Conservation (phyloP, 2,329 filamentous ascomycete species). For the Sordariomycetes sp. region DNA sequence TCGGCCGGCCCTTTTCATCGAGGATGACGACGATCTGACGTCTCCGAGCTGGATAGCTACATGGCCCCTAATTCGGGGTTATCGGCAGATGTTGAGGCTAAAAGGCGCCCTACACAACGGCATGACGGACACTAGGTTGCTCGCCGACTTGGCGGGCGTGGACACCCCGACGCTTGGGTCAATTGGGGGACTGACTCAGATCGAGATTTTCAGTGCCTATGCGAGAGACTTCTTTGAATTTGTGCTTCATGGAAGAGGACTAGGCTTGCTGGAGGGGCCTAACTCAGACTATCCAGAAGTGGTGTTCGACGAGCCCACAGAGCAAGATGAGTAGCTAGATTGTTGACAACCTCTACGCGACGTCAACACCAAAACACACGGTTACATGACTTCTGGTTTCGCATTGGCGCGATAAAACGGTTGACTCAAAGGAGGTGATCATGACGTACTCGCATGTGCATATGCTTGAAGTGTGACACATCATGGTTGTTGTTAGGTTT, state of each 20-base stretch:
- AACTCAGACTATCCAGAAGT: constrained; percentile 3
- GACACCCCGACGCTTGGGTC: constrained; percentile 1
- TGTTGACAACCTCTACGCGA: too few relatives aligned
- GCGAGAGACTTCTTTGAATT: constrained; percentile 4
- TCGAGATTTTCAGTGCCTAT: constrained; percentile 1
- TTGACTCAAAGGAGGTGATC: too few relatives aligned
- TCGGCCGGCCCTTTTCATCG: constrained; percentile 1
- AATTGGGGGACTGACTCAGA: constrained; percentile 1
- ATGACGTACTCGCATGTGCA: too few relatives aligned
- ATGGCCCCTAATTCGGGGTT: constrained; percentile 2
- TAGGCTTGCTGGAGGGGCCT: constrained; percentile 1
- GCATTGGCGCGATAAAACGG: too few relatives aligned
- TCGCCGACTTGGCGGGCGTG: constrained; percentile 2
- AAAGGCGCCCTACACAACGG: constrained; percentile 2
- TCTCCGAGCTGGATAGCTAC: constrained; percentile 1
- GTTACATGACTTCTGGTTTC: too few relatives aligned
- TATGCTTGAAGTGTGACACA: too few relatives aligned
- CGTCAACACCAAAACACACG: too few relatives aligned
- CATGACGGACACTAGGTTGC: constrained; percentile 1
- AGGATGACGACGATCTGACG: background rate
- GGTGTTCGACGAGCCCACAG: constrained; percentile 1
- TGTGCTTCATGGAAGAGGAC: constrained; percentile 2
- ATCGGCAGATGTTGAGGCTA: constrained; percentile 1
- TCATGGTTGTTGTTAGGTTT: too few relatives aligned
- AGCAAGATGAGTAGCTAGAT: background rate